Base-by-base conservation (phyloP, 768 basidiomycete species). In the Gyrodon lividus region DNA sequence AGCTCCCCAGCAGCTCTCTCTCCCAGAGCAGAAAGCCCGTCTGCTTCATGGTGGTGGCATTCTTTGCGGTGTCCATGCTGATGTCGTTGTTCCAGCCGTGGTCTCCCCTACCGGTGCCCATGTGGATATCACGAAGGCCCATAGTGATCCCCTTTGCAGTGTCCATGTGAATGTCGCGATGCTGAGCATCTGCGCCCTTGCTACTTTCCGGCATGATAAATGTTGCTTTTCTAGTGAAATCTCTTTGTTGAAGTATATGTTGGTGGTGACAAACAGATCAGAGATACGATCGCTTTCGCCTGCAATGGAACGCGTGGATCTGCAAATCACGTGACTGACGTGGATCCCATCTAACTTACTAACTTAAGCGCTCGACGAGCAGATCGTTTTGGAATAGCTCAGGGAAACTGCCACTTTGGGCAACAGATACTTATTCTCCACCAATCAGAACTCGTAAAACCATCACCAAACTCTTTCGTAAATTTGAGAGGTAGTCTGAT, bases 1-100 rank as follows among this genome's bases (percentile, higher is more conserved):
- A 68, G 53, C 83, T 93, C 34, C 90, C 86, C 40, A 97, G 64
- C 31, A 97, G 74, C 59, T 92, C 87, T 56, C 79, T 80, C 71
- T 99, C 94, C 92, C 93, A 93, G 17, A 85, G 69, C 66, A 90
- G 76, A 8, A 77, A 80, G 13, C 74, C 77, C 1, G 62, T 57
- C 40, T 76, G 74, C 60, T 79, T 82, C 47, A 86, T 51, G 2
- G 85, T 89, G 2, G 76, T 69, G 6, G 58, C 65, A 20, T 59
- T 60, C 23, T 65, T 67, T 14, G 60, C 38, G 12, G 77, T 70
- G 33, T 85, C 79, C 88, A 89, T 90, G 52, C 70, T 72, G 61
- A 87, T 75, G 67, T 91, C 87, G 55, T 77, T 66, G 52, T 65
- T 67, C 43, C 74, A 56, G 16, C 77, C 71, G 52, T 55, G 45